These are phyloP conservation scores for Eutrema heterophyllum DNA, from an alignment of 345 rosid genomes.

Conservation along the genomic window DNA sequence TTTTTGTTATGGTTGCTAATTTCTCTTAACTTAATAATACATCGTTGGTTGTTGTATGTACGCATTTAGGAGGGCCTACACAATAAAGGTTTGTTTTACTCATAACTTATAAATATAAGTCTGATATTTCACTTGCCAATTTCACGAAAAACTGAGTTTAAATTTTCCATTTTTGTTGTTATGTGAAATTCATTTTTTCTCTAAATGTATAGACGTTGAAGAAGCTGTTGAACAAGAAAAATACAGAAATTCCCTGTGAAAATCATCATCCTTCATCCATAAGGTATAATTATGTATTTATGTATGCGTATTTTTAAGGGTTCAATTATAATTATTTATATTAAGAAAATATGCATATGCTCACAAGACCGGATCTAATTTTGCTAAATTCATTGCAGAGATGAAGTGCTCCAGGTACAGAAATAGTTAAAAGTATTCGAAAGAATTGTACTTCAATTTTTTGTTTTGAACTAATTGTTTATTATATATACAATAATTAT, in stretches of 20 bases:
- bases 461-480: neutral
- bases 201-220: neutral
- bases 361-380: neutral
- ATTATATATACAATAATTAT: neutral
- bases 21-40: neutral
- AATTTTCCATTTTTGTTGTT: neutral
- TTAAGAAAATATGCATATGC: neutral
- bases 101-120: neutral
- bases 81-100: constrained; percentile 13
- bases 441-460: neutral
- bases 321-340: neutral
- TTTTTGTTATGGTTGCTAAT: too few relatives aligned
- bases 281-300: neutral
- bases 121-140: neutral
- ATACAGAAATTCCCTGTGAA: neutral
- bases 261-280: neutral
- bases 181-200: neutral
- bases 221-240: neutral
- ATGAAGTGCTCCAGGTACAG: neutral
- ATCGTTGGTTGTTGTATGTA: neutral
- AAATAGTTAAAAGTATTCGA: neutral
- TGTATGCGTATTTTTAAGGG: neutral
- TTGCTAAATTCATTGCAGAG: neutral
- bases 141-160: neutral
- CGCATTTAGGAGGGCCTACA: neutral